These are phyloP conservation scores for Microbotryum scabiosae DNA, from an alignment of 1,284 basidiomycete genomes.

Conservation along the genomic window DNA sequence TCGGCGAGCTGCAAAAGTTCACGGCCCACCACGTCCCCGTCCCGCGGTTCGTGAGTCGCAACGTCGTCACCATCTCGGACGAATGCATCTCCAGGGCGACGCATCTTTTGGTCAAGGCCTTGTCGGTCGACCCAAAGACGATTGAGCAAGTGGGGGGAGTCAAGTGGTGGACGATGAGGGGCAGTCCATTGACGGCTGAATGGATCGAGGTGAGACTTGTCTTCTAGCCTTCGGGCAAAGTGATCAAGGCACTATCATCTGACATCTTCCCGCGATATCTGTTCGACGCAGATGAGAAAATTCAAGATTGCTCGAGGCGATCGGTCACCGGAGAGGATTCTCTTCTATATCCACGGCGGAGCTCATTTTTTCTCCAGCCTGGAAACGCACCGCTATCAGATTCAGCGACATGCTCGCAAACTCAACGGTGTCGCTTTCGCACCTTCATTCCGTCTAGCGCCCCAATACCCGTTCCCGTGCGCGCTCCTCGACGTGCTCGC, in stretches of 20 bases:
- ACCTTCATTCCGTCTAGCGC: slow-evolving; percentile 44
- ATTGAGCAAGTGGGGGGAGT: slow-evolving; percentile 36
- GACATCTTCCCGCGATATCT: background rate
- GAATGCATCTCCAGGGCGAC: slow-evolving; percentile 37
- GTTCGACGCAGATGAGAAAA: slow-evolving; percentile 41
- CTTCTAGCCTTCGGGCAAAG: background rate
- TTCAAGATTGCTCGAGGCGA: slow-evolving; percentile 37
- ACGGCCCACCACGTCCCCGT: slow-evolving; percentile 40
- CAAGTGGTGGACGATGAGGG: slow-evolving; percentile 33
- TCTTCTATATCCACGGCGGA: slow-evolving; percentile 32
- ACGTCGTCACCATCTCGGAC: slow-evolving; percentile 40
- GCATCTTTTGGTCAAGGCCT: slow-evolving; percentile 38
- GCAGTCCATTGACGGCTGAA: slow-evolving; percentile 32
- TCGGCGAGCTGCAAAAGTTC: slow-evolving; percentile 44
- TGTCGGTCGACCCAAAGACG: slow-evolving; percentile 37
- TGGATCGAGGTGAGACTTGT: slow-evolving; percentile 36
- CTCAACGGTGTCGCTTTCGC: slow-evolving; percentile 42
- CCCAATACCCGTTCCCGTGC: slow-evolving; percentile 95
- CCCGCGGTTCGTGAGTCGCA: slow-evolving; percentile 1
- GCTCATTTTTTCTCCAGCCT: slow-evolving; percentile 42
- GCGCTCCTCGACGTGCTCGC: slow-evolving; percentile 60
- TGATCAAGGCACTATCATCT: too few species aligned
- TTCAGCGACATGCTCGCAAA: slow-evolving; percentile 42
- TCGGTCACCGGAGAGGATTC: slow-evolving; percentile 3
- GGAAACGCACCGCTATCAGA: slow-evolving; percentile 42